Conservation (phyloP, 2,329 filamentous ascomycete genomes). For the Fusarium tjaetaba region DNA sequence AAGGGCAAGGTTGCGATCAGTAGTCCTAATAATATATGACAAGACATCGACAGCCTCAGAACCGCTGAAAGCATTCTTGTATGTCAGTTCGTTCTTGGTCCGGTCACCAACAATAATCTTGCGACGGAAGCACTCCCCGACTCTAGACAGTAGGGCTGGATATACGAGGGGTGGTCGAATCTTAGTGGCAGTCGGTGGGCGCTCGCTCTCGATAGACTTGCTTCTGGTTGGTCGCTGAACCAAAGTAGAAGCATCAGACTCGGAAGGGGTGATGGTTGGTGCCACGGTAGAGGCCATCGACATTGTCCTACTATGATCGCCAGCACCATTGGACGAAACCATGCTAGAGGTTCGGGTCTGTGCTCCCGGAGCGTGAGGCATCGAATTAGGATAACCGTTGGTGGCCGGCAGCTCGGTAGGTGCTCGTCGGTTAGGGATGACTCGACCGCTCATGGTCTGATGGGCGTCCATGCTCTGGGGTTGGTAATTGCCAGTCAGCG, state of each 20-base stretch:
- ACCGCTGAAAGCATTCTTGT: slow-evolving; percentile 96
- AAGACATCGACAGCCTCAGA: slow-evolving; percentile 95
- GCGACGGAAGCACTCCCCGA: slow-evolving; percentile 91
- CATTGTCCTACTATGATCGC: slow-evolving; percentile 74
- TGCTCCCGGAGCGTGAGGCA: slow-evolving; percentile 59
- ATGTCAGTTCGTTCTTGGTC: slow-evolving; percentile 95
- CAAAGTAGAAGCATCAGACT: slow-evolving; percentile 61
- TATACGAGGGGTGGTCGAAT: slow-evolving; percentile 87
- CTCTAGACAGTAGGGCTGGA: slow-evolving; percentile 90
- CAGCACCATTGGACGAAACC: slow-evolving; percentile 61
- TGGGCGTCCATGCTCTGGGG: slow-evolving; percentile 80
- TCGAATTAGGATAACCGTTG: slow-evolving; percentile 51
- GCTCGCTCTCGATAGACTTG: slow-evolving; percentile 64
- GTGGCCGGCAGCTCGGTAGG: slow-evolving; percentile 53
- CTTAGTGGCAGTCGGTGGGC: slow-evolving; percentile 66
- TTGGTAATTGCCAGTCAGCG: slow-evolving; percentile 80
- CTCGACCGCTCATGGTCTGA: slow-evolving; percentile 92
- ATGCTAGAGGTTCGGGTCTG: slow-evolving; percentile 71
- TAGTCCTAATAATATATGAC: slow-evolving; percentile 96
- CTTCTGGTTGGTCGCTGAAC: slow-evolving; percentile 67
- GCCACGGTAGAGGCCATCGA: slow-evolving; percentile 90
- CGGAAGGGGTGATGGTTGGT: slow-evolving; percentile 73
- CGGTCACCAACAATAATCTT: slow-evolving; percentile 87
- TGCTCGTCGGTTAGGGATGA: slow-evolving; percentile 78
- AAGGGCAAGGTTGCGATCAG: slow-evolving; percentile 91